phyloP scores from a whole-genome alignment of 495 filamentous ascomycete genomes.

The Penicillium crystallinum region DNA sequence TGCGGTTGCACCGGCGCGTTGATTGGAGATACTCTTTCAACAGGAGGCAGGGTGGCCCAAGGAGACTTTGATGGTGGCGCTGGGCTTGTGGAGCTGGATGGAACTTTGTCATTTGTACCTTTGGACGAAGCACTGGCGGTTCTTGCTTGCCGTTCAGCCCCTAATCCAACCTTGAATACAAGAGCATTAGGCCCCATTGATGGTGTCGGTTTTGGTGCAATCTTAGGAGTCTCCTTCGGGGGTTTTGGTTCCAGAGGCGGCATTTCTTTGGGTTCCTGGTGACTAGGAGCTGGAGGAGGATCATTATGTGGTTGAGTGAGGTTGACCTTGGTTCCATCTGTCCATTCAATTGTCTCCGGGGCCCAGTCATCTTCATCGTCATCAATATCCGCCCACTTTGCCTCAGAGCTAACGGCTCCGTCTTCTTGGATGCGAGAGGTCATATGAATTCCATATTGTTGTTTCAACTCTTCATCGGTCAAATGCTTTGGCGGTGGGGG shows the following conservation, averaged over 20 bases:
- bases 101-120: slow-evolving; percentile 67
- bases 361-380: slow-evolving; percentile 99
- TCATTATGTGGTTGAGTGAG: slow-evolving; percentile 50
- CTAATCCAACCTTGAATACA: slow-evolving; percentile 48
- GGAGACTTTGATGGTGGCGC: slow-evolving; percentile 79
- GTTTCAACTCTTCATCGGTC: slow-evolving; percentile 94
- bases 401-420: slow-evolving; percentile 64
- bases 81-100: slow-evolving; percentile 73
- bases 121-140: slow-evolving; percentile 55
- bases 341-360: slow-evolving; percentile 94
- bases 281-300: slow-evolving; percentile 20
- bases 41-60: slow-evolving; percentile 80
- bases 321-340: slow-evolving; percentile 89
- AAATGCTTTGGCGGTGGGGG: slow-evolving; percentile 83
- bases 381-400: slow-evolving; percentile 98
- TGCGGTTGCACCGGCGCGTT: slow-evolving; percentile 39
- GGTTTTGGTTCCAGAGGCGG: slow-evolving; percentile 19
- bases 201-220: slow-evolving; percentile 41
- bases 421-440: slow-evolving; percentile 86
- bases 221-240: slow-evolving; percentile 28
- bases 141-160: slow-evolving; percentile 47
- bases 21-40: slow-evolving; percentile 73
- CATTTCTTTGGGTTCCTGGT: slow-evolving; percentile 23
- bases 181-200: slow-evolving; percentile 50
- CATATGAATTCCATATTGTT: slow-evolving; percentile 94